Evolutionary conservation across 2,329 filamentous ascomycete genomes (phyloP).

Genomic region (Ophiostoma ulmi): DNA sequence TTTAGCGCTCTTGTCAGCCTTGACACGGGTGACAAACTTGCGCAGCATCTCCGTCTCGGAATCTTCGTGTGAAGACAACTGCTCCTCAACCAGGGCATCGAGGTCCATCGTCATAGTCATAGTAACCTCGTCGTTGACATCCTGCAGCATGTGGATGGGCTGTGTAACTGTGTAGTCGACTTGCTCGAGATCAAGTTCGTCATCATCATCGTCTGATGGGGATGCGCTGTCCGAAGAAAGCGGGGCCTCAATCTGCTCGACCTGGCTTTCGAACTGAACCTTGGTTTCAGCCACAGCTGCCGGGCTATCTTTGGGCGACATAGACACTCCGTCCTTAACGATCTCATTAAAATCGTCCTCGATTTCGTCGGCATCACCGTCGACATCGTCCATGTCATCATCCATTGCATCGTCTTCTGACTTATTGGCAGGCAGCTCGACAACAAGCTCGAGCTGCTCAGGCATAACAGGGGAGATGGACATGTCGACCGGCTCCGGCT

Average conservation of each 20-base stretch:
- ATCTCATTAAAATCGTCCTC: neutral
- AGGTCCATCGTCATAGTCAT: constrained; percentile 25
- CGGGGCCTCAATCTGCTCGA: neutral
- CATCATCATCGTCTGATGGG: constrained; percentile 5
- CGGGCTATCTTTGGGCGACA: neutral
- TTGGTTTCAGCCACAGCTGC: neutral
- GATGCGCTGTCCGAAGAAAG: neutral
- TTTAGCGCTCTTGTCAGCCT: constrained; percentile 35
- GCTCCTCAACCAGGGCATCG: constrained; percentile 14
- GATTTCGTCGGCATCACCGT: neutral
- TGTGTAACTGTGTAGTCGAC: constrained; percentile 23
- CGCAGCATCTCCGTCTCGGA: constrained; percentile 36
- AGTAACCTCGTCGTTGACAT: constrained; percentile 28
- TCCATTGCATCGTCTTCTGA: neutral
- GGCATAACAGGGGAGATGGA: neutral
- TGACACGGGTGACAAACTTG: constrained; percentile 36
- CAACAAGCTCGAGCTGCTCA: neutral
- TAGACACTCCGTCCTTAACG: neutral
- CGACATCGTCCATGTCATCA: constrained; percentile 8
- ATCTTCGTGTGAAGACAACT: constrained; percentile 31
- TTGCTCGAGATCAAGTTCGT: constrained; percentile 7
- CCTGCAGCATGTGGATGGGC: constrained; percentile 21
- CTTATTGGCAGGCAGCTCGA: neutral
- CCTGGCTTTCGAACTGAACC: neutral
- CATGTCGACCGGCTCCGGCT: neutral